Percentiles rank a stretch among this genome's conserved stretches.
phyloP scores from a whole-genome alignment of 306 rosid genomes.

The Luffa aegyptiaca region DNA sequence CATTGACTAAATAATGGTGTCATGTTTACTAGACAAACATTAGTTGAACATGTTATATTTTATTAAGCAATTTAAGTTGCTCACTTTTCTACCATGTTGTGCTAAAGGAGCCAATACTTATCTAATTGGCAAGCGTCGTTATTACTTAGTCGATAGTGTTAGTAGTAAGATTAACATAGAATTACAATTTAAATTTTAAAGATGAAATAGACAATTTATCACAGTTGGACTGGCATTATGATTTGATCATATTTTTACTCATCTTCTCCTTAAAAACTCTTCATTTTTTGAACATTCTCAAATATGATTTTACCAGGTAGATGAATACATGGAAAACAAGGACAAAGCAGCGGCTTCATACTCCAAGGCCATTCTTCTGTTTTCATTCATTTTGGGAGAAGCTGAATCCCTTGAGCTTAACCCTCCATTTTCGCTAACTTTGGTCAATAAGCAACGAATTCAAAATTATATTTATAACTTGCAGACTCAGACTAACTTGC shows the following conservation, averaged over 20 bases:
- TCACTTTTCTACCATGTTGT: background rate
- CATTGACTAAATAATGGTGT: background rate
- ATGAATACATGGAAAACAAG: constrained; percentile 55
- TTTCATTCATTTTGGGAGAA: constrained; percentile 67
- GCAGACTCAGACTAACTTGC: constrained; percentile 35
- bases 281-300: background rate
- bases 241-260: background rate
- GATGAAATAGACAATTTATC: background rate
- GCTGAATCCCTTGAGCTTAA: constrained; percentile 59
- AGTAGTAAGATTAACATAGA: background rate
- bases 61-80: background rate
- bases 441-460: constrained; percentile 48
- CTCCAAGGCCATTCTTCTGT: constrained; percentile 72
- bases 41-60: background rate
- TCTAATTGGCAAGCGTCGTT: background rate
- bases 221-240: background rate
- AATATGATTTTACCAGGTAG: constrained; percentile 43
- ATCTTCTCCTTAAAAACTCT: background rate
- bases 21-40: background rate
- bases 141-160: background rate
- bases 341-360: constrained; percentile 48
- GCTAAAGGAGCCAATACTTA: background rate
- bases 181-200: background rate
- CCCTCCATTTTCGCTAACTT: constrained; percentile 58
- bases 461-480: constrained; percentile 44